These are phyloP conservation scores for Cladochytrium replicatum DNA, from an alignment of 192 early-diverging fungal genomes.

Conservation along the genomic window DNA sequence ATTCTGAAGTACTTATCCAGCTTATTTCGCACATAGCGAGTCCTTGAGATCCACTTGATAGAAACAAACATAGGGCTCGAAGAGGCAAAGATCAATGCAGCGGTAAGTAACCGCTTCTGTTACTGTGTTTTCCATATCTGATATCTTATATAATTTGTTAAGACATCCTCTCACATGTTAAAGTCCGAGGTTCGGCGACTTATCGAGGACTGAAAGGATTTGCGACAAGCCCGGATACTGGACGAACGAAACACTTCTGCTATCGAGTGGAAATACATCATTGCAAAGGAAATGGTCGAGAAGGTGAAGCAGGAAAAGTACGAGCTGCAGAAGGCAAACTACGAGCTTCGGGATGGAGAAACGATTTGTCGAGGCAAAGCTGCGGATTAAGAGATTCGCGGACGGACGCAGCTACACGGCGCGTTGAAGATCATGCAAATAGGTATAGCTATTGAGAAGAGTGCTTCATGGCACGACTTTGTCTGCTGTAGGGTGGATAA, in stretches of 20 bases:
- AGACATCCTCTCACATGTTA: slow-evolving; percentile 36
- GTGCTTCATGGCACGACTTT: too few species aligned
- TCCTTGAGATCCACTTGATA: slow-evolving; percentile 30
- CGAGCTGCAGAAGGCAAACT: slow-evolving; percentile 21
- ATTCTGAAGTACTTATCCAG: slow-evolving; percentile 3
- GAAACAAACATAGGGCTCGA: slow-evolving; percentile 27
- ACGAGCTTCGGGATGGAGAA: too few species aligned
- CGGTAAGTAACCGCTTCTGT: slow-evolving; percentile 12
- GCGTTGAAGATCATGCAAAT: too few species aligned
- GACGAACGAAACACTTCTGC: slow-evolving; percentile 21
- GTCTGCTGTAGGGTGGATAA: too few species aligned
- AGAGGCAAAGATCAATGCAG: slow-evolving; percentile 27
- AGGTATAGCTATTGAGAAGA: too few species aligned
- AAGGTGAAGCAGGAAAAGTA: slow-evolving; percentile 30
- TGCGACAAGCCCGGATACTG: slow-evolving; percentile 12
- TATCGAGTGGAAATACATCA: slow-evolving; percentile 29
- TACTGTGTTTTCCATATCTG: not conserved
- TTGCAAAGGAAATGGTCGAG: slow-evolving; percentile 31
- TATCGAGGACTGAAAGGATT: slow-evolving; percentile 13
- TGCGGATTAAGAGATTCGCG: too few species aligned
- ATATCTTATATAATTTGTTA: not conserved
- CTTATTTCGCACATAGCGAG: slow-evolving; percentile 13
- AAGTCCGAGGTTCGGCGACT: slow-evolving; percentile 36
- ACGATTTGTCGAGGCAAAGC: too few species aligned
- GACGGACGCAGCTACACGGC: too few species aligned